A percentile compares a stretch with the other conserved stretches of the same genome.
phyloP scores from a whole-genome alignment of 805 yeast species.

The Tetrapisispora arboricola region DNA sequence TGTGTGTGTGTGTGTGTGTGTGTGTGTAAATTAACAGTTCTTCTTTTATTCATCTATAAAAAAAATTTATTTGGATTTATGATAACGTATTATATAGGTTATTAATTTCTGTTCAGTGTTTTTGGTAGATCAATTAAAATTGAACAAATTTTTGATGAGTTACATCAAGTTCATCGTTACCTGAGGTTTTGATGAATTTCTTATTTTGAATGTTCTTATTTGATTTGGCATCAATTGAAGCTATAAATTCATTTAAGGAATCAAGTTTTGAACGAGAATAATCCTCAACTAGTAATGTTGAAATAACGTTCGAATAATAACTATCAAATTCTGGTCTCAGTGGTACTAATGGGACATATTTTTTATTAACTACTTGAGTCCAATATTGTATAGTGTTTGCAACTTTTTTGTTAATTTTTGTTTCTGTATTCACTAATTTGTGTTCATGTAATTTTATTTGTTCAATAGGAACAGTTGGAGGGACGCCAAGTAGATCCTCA shows the following conservation, averaged over 20 bases:
- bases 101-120: too few species aligned
- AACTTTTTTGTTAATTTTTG: conserved; percentile 59
- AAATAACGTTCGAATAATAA: conserved; percentile 30
- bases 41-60: too few species aligned
- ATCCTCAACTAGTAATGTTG: conserved; percentile 66
- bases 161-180: conserved; percentile 13
- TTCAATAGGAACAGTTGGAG: conserved; percentile 16
- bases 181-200: conserved; percentile 21
- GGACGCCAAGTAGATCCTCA: conserved; percentile 65
- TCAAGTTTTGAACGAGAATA: conserved; percentile 41
- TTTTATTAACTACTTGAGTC: conserved; percentile 18
- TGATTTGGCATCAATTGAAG: conserved; percentile 56
- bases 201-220: conserved; percentile 43
- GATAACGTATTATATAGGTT: not conserved
- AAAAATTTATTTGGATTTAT: too few species aligned
- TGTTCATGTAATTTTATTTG: conserved; percentile 27
- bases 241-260: conserved; percentile 57
- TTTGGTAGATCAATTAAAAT: conserved; percentile 12
- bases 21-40: too few species aligned
- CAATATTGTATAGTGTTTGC: conserved; percentile 49
- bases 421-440: conserved; percentile 59
- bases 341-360: conserved; percentile 19
- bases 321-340: conserved; percentile 27
- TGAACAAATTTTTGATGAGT: conserved; percentile 29
- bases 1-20: too few species aligned